Conservation (phyloP, 1,284 basidiomycete species). For the Ganoderma meredithae region DNA sequence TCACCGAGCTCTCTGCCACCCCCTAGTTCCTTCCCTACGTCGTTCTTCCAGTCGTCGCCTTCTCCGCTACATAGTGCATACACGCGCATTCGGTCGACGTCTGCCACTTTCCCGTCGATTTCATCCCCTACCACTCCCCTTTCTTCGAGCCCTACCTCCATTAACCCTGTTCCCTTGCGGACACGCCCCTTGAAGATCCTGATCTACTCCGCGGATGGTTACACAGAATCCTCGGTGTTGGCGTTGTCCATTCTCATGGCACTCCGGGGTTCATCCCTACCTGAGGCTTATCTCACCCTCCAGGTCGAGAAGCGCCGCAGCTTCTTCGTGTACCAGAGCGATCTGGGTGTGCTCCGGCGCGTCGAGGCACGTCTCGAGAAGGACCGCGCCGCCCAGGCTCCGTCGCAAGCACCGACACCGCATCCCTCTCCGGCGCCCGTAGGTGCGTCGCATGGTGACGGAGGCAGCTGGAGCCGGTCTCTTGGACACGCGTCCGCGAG, state of each 20-base stretch:
- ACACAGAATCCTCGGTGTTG: conserved; percentile 91
- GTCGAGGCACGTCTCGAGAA: conserved; percentile 72
- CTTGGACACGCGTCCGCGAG: conserved; percentile 48
- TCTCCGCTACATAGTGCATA: conserved; percentile 30
- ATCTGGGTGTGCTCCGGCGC: conserved; percentile 78
- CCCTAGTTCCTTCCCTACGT: conserved; percentile 39
- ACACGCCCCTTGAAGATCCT: conserved; percentile 74
- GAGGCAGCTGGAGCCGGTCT: conserved; percentile 25
- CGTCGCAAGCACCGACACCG: not conserved
- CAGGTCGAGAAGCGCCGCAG: conserved; percentile 73
- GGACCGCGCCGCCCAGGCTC: conserved; percentile 43
- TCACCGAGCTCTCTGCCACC: conserved; percentile 42
- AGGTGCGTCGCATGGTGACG: conserved; percentile 22
- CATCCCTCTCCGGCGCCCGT: conserved; percentile 15
- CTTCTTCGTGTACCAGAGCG: conserved; percentile 93
- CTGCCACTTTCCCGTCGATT: conserved; percentile 40
- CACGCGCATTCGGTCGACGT: conserved; percentile 42
- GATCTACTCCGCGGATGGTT: conserved; percentile 82
- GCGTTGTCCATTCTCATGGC: conserved; percentile 93
- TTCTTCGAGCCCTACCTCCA: conserved; percentile 37
- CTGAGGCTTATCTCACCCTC: conserved; percentile 90
- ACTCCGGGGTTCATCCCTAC: conserved; percentile 69
- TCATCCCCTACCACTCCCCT: conserved; percentile 39
- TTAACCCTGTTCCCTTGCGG: conserved; percentile 29
- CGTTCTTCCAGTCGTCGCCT: conserved; percentile 39